Conservation (phyloP, 805 yeast species). For the Candida germanica region DNA sequence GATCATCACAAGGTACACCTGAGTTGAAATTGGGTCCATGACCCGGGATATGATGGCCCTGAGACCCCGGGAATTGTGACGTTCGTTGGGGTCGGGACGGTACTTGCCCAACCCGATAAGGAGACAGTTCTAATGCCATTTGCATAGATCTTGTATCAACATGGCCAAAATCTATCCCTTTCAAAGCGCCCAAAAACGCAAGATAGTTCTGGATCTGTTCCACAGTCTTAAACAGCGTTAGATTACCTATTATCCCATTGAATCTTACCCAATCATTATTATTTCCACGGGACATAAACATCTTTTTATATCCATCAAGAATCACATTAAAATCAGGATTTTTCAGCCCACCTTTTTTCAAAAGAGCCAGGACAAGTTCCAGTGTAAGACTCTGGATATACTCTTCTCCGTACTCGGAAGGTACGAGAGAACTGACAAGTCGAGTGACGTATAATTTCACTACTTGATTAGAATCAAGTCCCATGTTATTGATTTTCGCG, state of each 20-base stretch:
- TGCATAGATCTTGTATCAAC: background rate
- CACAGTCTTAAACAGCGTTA: slow-evolving; percentile 23
- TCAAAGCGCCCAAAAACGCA: slow-evolving; percentile 24
- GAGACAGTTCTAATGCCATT: background rate
- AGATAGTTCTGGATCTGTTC: slow-evolving; percentile 37
- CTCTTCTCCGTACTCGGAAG: slow-evolving; percentile 35
- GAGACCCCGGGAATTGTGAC: too few species aligned
- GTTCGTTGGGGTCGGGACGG: slow-evolving; percentile 13
- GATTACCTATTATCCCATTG: slow-evolving; percentile 26
- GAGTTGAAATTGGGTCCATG: background rate
- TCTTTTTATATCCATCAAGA: slow-evolving; percentile 19
- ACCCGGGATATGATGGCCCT: too few species aligned
- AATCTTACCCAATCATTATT: slow-evolving; percentile 33
- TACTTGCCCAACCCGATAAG: slow-evolving; percentile 1
- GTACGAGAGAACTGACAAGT: slow-evolving; percentile 34
- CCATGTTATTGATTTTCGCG: slow-evolving; percentile 18
- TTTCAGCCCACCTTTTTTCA: slow-evolving; percentile 1
- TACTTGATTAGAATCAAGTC: slow-evolving; percentile 31
- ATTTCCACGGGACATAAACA: slow-evolving; percentile 25
- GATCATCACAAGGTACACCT: slow-evolving; percentile 10
- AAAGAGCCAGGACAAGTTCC: slow-evolving; percentile 20
- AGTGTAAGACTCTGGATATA: slow-evolving; percentile 28
- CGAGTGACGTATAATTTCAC: slow-evolving; percentile 31
- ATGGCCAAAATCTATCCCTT: slow-evolving; percentile 5
- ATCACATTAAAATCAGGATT: slow-evolving; percentile 17